A percentile compares a stretch with the other conserved stretches of the same genome.
Conservation (phyloP, 1,139 yeast genomes). For the Candida sp. region DNA sequence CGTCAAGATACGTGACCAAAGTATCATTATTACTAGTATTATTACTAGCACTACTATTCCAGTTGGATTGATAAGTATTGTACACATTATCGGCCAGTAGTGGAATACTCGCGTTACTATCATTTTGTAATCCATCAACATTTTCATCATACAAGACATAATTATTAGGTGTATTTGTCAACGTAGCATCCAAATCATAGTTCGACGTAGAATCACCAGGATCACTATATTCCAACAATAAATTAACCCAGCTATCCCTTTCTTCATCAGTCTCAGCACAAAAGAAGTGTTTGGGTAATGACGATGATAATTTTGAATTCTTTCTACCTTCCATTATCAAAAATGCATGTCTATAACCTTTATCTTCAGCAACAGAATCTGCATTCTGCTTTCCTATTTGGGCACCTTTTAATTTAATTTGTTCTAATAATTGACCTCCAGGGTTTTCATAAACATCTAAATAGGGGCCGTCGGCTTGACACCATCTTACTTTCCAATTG, state of each 20-base stretch:
- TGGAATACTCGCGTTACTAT: not conserved
- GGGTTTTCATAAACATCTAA: constrained; percentile 62
- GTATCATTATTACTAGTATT: constrained; percentile 9
- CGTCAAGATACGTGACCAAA: constrained; percentile 5
- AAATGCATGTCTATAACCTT: constrained; percentile 77
- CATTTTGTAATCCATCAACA: not conserved
- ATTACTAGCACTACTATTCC: not conserved
- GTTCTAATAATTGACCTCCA: constrained; percentile 57
- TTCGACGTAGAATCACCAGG: constrained; percentile 9
- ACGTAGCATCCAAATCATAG: constrained; percentile 9
- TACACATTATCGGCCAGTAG: not conserved
- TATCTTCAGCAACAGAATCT: constrained; percentile 62
- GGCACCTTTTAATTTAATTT: constrained; percentile 54
- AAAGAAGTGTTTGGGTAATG: constrained; percentile 59
- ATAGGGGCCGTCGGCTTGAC: constrained; percentile 63
- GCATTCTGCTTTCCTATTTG: constrained; percentile 63
- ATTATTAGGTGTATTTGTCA: not conserved
- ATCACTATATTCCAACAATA: constrained; percentile 46
- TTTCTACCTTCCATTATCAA: constrained; percentile 64
- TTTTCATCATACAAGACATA: not conserved
- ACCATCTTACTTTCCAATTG: constrained; percentile 75
- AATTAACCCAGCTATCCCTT: constrained; percentile 74
- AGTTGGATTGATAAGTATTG: not conserved
- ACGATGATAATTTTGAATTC: constrained; percentile 48
- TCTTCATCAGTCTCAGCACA: constrained; percentile 84